These are phyloP conservation scores for Hawksworthiomyces lignivorus DNA, from an alignment of 2,329 filamentous ascomycete species.

Conservation along the genomic window DNA sequence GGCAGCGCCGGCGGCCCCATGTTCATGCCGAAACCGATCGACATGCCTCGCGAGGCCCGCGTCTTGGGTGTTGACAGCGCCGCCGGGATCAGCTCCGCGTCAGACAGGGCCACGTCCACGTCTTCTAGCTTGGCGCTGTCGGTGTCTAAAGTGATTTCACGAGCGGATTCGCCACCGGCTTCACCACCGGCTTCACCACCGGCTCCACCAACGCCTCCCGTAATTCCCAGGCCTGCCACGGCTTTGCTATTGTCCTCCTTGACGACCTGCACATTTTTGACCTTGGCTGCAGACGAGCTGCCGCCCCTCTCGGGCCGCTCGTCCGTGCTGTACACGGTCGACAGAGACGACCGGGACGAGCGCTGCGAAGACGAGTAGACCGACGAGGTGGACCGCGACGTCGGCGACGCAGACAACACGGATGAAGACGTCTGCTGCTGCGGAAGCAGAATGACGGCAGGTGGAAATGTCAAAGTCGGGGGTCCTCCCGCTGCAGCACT, in stretches of 20 bases:
- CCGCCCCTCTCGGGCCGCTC: constrained; percentile 32
- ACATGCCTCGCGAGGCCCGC: not conserved
- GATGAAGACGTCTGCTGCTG: not conserved
- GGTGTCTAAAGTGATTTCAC: too few species aligned
- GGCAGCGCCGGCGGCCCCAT: not conserved
- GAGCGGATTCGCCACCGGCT: too few species aligned
- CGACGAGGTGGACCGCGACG: constrained; percentile 3
- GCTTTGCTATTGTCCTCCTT: not conserved
- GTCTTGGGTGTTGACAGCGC: constrained; percentile 4
- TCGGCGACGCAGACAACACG: not conserved
- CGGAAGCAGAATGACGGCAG: not conserved
- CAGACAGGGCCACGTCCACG: not conserved
- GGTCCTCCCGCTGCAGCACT: too few species aligned
- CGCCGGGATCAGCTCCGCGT: constrained; percentile 1
- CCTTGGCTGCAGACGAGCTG: constrained; percentile 1
- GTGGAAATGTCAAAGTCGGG: too few species aligned
- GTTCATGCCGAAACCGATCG: not conserved
- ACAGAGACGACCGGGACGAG: constrained; percentile 36
- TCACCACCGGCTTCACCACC: too few species aligned
- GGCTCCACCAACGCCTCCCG: too few species aligned
- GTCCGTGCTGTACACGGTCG: constrained; percentile 49
- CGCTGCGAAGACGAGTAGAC: constrained; percentile 8
- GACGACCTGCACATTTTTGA: constrained; percentile 1
- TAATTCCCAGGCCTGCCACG: constrained; percentile 6
- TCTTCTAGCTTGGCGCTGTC: too few species aligned